Evolutionary conservation across 1,139 yeast genomes (phyloP).

Genomic region (Lodderomyces pseudojiufengensis): DNA sequence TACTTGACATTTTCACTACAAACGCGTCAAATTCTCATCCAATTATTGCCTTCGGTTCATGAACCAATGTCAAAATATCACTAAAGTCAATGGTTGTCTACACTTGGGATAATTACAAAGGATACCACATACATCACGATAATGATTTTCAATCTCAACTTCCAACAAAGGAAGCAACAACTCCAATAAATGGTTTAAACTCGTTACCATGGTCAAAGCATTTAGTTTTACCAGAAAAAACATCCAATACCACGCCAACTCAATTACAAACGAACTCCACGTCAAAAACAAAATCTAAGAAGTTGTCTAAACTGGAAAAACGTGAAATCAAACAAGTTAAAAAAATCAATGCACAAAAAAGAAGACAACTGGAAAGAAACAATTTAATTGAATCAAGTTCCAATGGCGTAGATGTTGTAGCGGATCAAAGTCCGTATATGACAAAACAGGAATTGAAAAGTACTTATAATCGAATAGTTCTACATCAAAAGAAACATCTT

Average conservation of each 20-base stretch:
- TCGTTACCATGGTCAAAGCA: conserved; percentile 26
- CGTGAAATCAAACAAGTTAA: conserved; percentile 29
- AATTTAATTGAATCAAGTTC: conserved; percentile 12
- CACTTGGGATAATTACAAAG: conserved; percentile 20
- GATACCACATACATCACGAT: conserved; percentile 18
- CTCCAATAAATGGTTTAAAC: conserved; percentile 29
- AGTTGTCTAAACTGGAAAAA: conserved; percentile 27
- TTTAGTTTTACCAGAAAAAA: conserved; percentile 10
- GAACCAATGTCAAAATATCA: conserved; percentile 5
- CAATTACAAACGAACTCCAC: conserved; percentile 2
- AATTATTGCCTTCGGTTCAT: no score
- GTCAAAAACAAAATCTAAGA: conserved; percentile 7
- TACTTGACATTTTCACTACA: background rate
- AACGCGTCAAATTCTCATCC: no score
- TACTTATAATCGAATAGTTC: conserved; percentile 11
- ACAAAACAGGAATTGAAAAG: conserved; percentile 23
- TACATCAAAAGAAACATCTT: conserved; percentile 3
- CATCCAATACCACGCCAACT: background rate
- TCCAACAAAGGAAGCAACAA: background rate
- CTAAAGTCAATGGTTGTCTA: no score
- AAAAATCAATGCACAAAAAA: conserved; percentile 24
- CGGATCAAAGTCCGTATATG: conserved; percentile 18
- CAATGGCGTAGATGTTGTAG: conserved; percentile 1
- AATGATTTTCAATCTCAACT: conserved; percentile 4
- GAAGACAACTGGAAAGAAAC: conserved; percentile 18